Evolutionary conservation across 2,329 filamentous ascomycete species (phyloP), one percentile per base, ranked within the genome.

Genomic region (Botrytis medusae): DNA sequence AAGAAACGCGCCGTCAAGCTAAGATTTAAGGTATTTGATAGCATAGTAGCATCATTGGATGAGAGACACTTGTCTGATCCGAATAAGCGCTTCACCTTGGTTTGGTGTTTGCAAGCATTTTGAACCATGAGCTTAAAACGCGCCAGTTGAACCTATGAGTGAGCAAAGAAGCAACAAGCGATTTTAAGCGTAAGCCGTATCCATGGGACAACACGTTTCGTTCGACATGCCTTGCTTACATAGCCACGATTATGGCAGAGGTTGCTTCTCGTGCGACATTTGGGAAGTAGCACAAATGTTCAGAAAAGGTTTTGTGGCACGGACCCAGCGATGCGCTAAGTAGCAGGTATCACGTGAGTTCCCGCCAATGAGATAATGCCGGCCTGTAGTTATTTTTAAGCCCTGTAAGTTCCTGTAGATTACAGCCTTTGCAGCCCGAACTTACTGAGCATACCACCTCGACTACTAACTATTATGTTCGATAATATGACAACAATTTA

Each of bases 31-130:
- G n/a, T 67, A 14, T 42, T 68, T 29, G 32, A 9, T n/a, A 54
- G 54, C 32, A 48, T 60, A n/a, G 34, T 22, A 61, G 29, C 14
- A 48, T 51, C 62, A 44, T 72, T 72, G 71, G 63, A 69, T 61
- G 54, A 60, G 42, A 61, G 63, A 60, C 48, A 60, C 37, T 60
- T 40, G 32, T 60, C 34, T 67, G 37, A 29, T 32, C 22, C 25
- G 6, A 59, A 54, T 72, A 72, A 72, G 71, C 71, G 71, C 71
- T 61, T 69, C 25, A 7, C n/a, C 48, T 57, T 60, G 32, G 25
- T 46, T n/a, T 32, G 48, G 40, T 37, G 48, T 60, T 60, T 25
- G 1, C 48, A 60, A 34, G 51, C 64, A 44, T 61, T 69, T 69
- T 34, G 14, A 69, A 37, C 59, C 67, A 61, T 44, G 14, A 61